Conservation (phyloP, 1,284 basidiomycete genomes). For the Ustilago hordei region DNA sequence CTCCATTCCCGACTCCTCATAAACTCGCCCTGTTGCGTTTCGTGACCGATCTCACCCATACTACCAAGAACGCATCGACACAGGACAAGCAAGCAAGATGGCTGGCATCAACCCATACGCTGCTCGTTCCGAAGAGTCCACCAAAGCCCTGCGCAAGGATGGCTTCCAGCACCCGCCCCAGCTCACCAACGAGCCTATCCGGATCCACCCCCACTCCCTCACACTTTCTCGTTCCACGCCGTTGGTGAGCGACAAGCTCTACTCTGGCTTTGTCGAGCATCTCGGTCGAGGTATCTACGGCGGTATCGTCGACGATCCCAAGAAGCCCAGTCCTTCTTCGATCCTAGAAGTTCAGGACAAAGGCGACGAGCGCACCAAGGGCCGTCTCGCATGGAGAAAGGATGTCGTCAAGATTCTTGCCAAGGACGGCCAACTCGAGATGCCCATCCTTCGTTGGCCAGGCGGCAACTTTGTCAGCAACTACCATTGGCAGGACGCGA, state of each 20-base stretch:
- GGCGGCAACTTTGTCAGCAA: slow-evolving; percentile 74
- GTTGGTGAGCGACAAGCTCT: slow-evolving; percentile 47
- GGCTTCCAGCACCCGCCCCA: slow-evolving; percentile 22
- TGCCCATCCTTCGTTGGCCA: slow-evolving; percentile 77
- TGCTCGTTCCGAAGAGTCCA: slow-evolving; percentile 10
- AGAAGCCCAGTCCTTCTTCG: slow-evolving; percentile 67
- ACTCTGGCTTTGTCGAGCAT: slow-evolving; percentile 59
- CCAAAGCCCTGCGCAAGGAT: slow-evolving; percentile 8
- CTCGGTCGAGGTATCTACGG: slow-evolving; percentile 76
- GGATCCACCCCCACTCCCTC: slow-evolving; percentile 34
- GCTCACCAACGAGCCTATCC: slow-evolving; percentile 26
- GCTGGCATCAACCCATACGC: slow-evolving; percentile 44
- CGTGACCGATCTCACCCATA: neutral
- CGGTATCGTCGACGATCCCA: slow-evolving; percentile 74
- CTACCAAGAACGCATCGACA: too few relatives aligned
- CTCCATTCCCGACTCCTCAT: neutral
- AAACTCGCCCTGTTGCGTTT: neutral
- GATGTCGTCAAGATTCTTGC: slow-evolving; percentile 75
- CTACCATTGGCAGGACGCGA: slow-evolving; percentile 78
- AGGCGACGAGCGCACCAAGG: slow-evolving; percentile 59
- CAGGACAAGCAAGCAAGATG: slow-evolving; percentile 12
- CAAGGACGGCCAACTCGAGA: slow-evolving; percentile 72
- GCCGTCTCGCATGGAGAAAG: slow-evolving; percentile 73
- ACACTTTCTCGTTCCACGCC: slow-evolving; percentile 24
- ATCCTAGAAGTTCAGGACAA: slow-evolving; percentile 61